Percentiles rank a stretch among this genome's conserved stretches.
phyloP scores from a whole-genome alignment of 2,329 filamentous ascomycete species.

The Berkeleyomyces rouxiae region DNA sequence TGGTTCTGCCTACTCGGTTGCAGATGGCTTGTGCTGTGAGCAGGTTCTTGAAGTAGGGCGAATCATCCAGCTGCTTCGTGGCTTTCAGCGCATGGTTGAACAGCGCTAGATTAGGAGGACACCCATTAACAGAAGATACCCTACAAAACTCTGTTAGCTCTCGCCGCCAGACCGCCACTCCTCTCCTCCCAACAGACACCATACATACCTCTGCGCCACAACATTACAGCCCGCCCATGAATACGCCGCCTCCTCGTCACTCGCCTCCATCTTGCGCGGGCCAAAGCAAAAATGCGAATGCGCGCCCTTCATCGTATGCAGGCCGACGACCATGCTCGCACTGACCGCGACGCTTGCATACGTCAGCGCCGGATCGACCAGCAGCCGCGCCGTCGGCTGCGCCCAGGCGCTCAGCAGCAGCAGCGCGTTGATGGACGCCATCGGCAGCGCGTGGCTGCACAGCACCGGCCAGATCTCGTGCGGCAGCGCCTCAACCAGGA shows the following conservation, averaged over 20 bases:
- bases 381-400: slow-evolving; percentile 33
- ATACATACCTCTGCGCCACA: slow-evolving; percentile 29
- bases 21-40: slow-evolving; percentile 19
- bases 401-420: slow-evolving; percentile 36
- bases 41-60: slow-evolving; percentile 9
- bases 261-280: slow-evolving; percentile 26
- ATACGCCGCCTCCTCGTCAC: slow-evolving; percentile 34
- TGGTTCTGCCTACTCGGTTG: slow-evolving; percentile 31
- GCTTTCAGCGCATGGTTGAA: slow-evolving; percentile 30
- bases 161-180: background rate
- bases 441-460: slow-evolving; percentile 26
- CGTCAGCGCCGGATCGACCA: slow-evolving; percentile 33
- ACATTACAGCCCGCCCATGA: slow-evolving; percentile 39
- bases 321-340: slow-evolving; percentile 31
- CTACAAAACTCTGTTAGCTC: slow-evolving; percentile 17
- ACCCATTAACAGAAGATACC: slow-evolving; percentile 27
- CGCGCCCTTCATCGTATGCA: slow-evolving; percentile 36
- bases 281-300: slow-evolving; percentile 32
- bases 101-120: slow-evolving; percentile 28
- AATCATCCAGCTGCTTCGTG: slow-evolving; percentile 14
- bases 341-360: slow-evolving; percentile 32
- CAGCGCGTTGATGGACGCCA: slow-evolving; percentile 35
- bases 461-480: slow-evolving; percentile 30
- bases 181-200: background rate
- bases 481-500: slow-evolving; percentile 31